These are phyloP conservation scores for Phoma sp. DNA, from an alignment of 2,329 filamentous ascomycete genomes.

Conservation along the genomic window DNA sequence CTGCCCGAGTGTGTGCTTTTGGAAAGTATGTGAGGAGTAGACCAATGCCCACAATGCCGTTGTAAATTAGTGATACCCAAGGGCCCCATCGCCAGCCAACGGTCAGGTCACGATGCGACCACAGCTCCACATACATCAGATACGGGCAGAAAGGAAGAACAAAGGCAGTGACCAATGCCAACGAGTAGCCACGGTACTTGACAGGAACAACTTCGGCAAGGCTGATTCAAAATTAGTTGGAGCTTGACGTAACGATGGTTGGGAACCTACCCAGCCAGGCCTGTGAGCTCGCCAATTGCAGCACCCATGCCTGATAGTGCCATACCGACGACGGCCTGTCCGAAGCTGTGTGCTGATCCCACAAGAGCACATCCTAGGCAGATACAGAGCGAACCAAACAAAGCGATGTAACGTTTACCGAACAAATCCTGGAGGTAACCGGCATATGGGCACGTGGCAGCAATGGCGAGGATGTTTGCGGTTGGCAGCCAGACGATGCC, in stretches of 20 bases:
- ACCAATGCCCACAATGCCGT: conserved; percentile 40
- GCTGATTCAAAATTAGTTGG: conserved; percentile 20
- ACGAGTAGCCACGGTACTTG: conserved; percentile 43
- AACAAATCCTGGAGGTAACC: conserved; percentile 48
- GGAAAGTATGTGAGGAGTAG: conserved; percentile 44
- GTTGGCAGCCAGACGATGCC: conserved; percentile 45
- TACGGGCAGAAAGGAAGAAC: conserved; percentile 48
- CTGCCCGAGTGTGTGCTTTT: conserved; percentile 39
- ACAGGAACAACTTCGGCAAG: conserved; percentile 46
- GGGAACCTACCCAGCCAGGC: conserved; percentile 42
- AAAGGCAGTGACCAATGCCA: conserved; percentile 44
- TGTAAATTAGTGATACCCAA: conserved; percentile 46
- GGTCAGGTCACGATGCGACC: conserved; percentile 32
- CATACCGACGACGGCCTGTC: conserved; percentile 45
- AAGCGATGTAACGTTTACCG: conserved; percentile 46
- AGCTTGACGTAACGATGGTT: too few relatives aligned
- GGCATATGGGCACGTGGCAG: conserved; percentile 44
- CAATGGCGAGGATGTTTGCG: conserved; percentile 46
- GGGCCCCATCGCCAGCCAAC: conserved; percentile 46
- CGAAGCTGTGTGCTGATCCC: conserved; percentile 41
- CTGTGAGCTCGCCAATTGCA: conserved; percentile 45
- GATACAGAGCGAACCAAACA: conserved; percentile 42
- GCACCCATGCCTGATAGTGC: conserved; percentile 45
- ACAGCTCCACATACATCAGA: conserved; percentile 41
- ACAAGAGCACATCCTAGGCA: conserved; percentile 41